phyloP scores from a whole-genome alignment of 2,329 filamentous ascomycete genomes.

The Claviceps arundinis region DNA sequence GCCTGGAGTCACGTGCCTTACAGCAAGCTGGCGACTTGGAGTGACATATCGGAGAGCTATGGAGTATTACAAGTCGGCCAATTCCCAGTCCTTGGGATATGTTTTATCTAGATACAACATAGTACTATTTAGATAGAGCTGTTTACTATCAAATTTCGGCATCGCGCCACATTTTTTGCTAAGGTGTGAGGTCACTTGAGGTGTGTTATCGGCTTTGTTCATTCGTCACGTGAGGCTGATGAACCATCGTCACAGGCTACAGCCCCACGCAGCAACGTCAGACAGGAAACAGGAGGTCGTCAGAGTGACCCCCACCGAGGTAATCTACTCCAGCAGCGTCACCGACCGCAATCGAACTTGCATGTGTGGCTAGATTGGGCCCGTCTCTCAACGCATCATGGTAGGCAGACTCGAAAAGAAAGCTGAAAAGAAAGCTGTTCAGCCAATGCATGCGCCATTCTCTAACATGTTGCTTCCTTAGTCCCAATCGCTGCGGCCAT shows the following conservation, averaged over 20 bases:
- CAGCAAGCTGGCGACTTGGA: too few relatives aligned
- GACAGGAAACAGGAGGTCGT: not conserved
- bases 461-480: slow-evolving; percentile 16
- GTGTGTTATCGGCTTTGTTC: too few relatives aligned
- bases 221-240: slow-evolving; percentile 1
- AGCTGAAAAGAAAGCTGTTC: not conserved
- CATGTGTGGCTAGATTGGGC: not conserved
- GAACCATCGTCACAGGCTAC: slow-evolving; percentile 3
- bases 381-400: not conserved
- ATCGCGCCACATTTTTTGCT: too few relatives aligned
- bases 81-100: too few relatives aligned
- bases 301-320: slow-evolving; percentile 10
- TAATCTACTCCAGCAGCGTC: slow-evolving; percentile 7
- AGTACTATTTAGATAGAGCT: too few relatives aligned
- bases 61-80: too few relatives aligned
- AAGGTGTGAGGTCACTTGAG: too few relatives aligned
- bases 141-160: too few relatives aligned
- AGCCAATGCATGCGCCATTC: too few relatives aligned
- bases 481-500: slow-evolving; percentile 95
- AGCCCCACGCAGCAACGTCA: slow-evolving; percentile 22
- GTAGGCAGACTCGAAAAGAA: not conserved
- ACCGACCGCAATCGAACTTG: slow-evolving; percentile 3
- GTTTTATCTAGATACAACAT: too few relatives aligned
- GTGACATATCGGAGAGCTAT: too few relatives aligned
- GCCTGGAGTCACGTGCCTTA: too few relatives aligned